These are phyloP conservation scores for Corylus americana DNA, from an alignment of 306 rosid genomes.

Conservation along the genomic window DNA sequence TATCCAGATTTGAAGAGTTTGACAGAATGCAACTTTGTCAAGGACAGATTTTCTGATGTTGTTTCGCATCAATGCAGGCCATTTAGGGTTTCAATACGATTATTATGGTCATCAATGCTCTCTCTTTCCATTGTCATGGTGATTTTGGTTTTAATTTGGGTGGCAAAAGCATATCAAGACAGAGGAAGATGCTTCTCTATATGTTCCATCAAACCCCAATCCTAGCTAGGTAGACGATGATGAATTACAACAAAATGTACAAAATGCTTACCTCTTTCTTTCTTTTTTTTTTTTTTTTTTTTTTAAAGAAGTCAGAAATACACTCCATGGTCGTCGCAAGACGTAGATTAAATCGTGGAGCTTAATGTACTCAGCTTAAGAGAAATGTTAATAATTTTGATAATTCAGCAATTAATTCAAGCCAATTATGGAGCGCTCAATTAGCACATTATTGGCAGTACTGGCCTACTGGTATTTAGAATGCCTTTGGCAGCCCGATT, in stretches of 20 bases:
- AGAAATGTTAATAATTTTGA: background rate
- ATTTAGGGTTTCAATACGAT: conserved; percentile 32
- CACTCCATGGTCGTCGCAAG: conserved; percentile 43
- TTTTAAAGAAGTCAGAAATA: conserved; percentile 3
- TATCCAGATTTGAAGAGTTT: conserved; percentile 62
- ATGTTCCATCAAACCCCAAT: conserved; percentile 23
- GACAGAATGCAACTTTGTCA: conserved; percentile 52
- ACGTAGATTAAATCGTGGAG: conserved; percentile 32
- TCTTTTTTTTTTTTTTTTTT: conserved; percentile 5
- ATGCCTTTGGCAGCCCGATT: too few species aligned
- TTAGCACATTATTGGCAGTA: background rate
- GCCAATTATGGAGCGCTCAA: background rate
- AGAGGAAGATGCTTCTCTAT: conserved; percentile 31
- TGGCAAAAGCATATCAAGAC: conserved; percentile 44
- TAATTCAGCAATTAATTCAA: background rate
- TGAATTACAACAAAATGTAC: background rate
- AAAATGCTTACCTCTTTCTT: background rate
- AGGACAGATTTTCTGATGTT: conserved; percentile 45
- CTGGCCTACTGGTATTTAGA: too few species aligned
- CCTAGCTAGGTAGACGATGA: conserved; percentile 14
- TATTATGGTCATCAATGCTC: conserved; percentile 55
- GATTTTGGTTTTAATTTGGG: conserved; percentile 42
- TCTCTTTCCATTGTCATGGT: conserved; percentile 63
- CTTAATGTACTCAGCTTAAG: conserved; percentile 20
- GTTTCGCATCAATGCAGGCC: conserved; percentile 66